phyloP scores from a whole-genome alignment of 1,284 basidiomycete species.

The Ceratobasidium sp. region DNA sequence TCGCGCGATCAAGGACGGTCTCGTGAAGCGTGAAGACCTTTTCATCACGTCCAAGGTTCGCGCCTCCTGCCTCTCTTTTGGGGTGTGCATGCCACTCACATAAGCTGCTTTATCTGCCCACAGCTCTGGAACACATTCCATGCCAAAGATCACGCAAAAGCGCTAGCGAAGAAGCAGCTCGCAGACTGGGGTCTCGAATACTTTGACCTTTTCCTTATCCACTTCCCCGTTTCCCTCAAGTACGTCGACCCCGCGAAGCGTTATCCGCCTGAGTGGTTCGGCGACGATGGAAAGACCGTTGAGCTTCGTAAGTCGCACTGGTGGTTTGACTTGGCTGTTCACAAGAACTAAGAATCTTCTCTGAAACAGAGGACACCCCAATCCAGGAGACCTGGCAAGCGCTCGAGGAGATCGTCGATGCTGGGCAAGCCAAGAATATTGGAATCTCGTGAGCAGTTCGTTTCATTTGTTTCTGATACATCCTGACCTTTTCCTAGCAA shows the following conservation, averaged over 20 bases:
- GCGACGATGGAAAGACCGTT: constrained; percentile 65
- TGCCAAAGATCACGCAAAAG: constrained; percentile 70
- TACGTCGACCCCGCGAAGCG: constrained; percentile 79
- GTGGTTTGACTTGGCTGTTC: not conserved
- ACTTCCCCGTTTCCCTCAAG: constrained; percentile 80
- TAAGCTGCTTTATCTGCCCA: not conserved
- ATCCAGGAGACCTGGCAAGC: constrained; percentile 80
- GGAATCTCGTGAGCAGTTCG: constrained; percentile 64
- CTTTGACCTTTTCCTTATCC: constrained; percentile 59
- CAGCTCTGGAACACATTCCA: constrained; percentile 88
- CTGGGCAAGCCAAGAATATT: constrained; percentile 76
- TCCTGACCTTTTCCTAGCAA: constrained; percentile 60
- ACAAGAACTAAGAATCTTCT: constrained; percentile 36
- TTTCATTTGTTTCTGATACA: not conserved
- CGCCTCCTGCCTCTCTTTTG: not conserved
- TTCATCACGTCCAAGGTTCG: constrained; percentile 50
- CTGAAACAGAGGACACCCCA: constrained; percentile 65
- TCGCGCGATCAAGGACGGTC: constrained; percentile 56
- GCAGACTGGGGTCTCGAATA: constrained; percentile 78
- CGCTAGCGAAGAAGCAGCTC: constrained; percentile 70
- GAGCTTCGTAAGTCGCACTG: constrained; percentile 60
- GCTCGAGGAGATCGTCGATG: constrained; percentile 78
- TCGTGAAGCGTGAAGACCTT: constrained; percentile 58
- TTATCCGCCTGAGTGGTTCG: constrained; percentile 83
- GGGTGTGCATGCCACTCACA: not conserved